Base-by-base conservation (phyloP, 2,329 filamentous ascomycete species). In the Ceratocystis cubensis region DNA sequence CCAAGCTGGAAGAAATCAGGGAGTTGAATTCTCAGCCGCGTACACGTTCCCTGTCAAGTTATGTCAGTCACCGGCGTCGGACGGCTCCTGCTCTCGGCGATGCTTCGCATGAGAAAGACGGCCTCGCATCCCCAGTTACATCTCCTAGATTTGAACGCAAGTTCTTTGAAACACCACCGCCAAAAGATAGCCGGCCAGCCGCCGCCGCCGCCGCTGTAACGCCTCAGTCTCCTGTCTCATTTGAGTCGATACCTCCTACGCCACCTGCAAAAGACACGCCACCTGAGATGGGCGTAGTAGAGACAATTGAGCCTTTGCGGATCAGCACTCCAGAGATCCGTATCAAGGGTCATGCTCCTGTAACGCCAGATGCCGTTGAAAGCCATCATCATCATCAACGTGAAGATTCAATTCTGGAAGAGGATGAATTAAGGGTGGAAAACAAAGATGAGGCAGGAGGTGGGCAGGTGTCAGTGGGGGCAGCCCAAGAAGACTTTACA, bases 1-100 rank as follows among this genome's bases (percentile, higher is more conserved):
- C 44, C 20, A 63, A 56, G 77, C 72, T 84, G 2, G 81, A 80
- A 45, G 82, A 83, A 71, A 82, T 83, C 65, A 76, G 78, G 48
- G 78, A 81, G 65, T 75, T 74, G 65, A 82, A 83, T 70, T 76
- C 78, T 44, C 61, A 67, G 10, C 66, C 50, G 10, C 62, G 62
- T 20, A 67, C 62, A 25, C 61, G 53, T 5, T 67, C 66, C 8
- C 13, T 67, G 41, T 61, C 62, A 6, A 67, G 5, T 22, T 67
- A 67, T 28, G 22, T 30, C 15, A 62, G 22, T 33, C 59, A 64
- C 61, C 61, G 66, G 4, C 50, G 66, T 3, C 62, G 66, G 5
- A 62, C 50, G 7, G 28, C 56, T 33, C 61, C 61, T 5, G 13
- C 48, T 53, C 22, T 50, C 1, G 15, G 37, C 3, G 53, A 67